Base-by-base conservation (phyloP, 306 rosid species). In the Mimosa bimucronata region DNA sequence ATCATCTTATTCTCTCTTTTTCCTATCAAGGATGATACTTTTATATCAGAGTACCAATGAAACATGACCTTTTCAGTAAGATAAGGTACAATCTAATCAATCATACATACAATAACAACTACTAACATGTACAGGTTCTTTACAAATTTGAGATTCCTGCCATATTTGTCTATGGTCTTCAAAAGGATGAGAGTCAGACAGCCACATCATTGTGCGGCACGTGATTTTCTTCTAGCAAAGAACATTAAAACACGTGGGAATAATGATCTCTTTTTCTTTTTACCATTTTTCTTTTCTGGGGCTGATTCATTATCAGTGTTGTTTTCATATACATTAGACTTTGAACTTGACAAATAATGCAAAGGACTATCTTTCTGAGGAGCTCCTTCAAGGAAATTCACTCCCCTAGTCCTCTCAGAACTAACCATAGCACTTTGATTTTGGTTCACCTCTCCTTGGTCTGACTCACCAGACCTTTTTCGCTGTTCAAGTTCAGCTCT, bases 211-310 rank as follows among this genome's bases (percentile, higher is more conserved):
- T 46, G 79, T 21, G 61, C 57, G 53, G 73, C 83, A 75, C 42
- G 25, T 25, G 11, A 37, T 83, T 74, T 96, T 82, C 83, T 91
- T 83, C 90, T 88, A 28, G 91, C 92, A 88, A 93, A 90, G 83
- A 93, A 96, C 99, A 93, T 91, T 70, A 96, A 78, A 77, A 96
- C 40, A 84, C 98, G 86, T 0, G 98, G 99, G 77, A 96, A 88
- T 25, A 93, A 80, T 3, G 99, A 83, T 85, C 62, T 93, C 88
- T 88, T 95, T 88, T 92, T 93, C 88, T 87, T 96, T 93, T 86
- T 96, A 74, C 83, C 89, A 18, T 11, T 21, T 86, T 68, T 95
- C 25, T 76, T 42, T n/a, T 95, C 97, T 29, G 86, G 73, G 23
- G 87, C 83, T 23, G 89, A 52, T 81, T 75, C 88, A 42, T 30